Evolutionary conservation across 257 asterid genomes (phyloP).

Genomic region (Solanum piurae): DNA sequence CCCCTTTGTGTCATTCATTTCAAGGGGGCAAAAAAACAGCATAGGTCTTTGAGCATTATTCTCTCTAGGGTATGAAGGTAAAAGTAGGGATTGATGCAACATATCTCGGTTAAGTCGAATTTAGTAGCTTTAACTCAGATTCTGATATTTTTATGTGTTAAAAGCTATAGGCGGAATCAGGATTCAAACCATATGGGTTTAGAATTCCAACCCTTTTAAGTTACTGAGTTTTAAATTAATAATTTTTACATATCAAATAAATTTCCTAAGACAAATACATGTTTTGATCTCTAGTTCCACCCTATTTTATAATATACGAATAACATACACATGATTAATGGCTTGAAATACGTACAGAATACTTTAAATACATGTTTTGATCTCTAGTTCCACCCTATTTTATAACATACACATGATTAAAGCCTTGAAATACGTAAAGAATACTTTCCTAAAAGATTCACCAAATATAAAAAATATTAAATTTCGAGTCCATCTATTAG

Average conservation of each 20-base stretch:
- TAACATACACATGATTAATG: not conserved
- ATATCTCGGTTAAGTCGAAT: not conserved
- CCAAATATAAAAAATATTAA: not conserved
- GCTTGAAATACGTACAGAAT: not conserved
- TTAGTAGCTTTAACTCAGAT: not conserved
- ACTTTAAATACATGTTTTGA: too few species aligned
- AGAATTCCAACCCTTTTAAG: not conserved
- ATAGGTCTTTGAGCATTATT: not conserved
- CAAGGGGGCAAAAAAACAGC: not conserved
- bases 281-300: not conserved
- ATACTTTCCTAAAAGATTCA: not conserved
- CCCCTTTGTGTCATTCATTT: not conserved
- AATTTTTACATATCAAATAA: not conserved
- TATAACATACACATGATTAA: too few species aligned
- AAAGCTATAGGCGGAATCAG: fast-evolving
- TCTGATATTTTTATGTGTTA: not conserved
- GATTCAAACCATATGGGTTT: not conserved
- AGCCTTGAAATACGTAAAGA: too few species aligned
- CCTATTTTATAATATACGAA: not conserved
- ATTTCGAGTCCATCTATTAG: not conserved
- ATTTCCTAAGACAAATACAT: too few species aligned
- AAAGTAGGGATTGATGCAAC: not conserved
- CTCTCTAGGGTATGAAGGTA: not conserved
- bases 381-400: too few species aligned
- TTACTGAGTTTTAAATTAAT: not conserved